These are phyloP conservation scores for Rhododendron henanense DNA, from an alignment of 148 eudicot species.

Conservation along the genomic window DNA sequence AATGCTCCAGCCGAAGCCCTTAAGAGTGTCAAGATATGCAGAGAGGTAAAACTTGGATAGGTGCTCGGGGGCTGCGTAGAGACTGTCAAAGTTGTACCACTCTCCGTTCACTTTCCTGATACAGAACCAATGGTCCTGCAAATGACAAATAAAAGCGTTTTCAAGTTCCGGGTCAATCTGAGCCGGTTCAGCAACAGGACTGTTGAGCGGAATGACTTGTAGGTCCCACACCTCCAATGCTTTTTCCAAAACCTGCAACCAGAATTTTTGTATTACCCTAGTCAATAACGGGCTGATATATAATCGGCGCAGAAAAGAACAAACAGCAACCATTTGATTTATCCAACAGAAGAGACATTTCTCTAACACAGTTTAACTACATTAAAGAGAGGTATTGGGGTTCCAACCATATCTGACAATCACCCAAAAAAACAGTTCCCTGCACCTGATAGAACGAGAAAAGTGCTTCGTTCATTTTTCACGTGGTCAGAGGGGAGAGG, in stretches of 20 bases:
- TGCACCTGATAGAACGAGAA: neutral
- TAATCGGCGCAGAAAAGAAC: neutral
- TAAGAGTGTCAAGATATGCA: constrained; percentile 74
- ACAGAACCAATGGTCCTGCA: constrained; percentile 96
- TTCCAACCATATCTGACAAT: neutral
- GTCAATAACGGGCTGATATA: neutral
- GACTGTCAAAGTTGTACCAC: constrained; percentile 96
- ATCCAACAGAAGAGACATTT: neutral
- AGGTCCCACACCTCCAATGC: constrained; percentile 97
- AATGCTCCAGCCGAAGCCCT: constrained; percentile 91
- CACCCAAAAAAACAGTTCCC: neutral
- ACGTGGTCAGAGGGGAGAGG: neutral
- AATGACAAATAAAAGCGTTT: constrained; percentile 84
- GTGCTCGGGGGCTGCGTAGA: constrained; percentile 90
- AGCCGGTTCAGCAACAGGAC: constrained; percentile 87
- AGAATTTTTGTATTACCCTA: neutral
- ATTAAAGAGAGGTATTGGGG: neutral
- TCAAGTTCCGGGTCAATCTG: constrained; percentile 86
- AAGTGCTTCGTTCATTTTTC: neutral
- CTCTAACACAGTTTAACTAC: neutral
- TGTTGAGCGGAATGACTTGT: constrained; percentile 78
- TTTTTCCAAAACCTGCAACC: constrained; percentile 74
- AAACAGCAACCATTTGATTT: neutral
- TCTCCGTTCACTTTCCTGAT: constrained; percentile 94
- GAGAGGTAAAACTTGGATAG: constrained; percentile 93